These are phyloP conservation scores for Alternaria hordeiaustralica DNA, from an alignment of 2,329 filamentous ascomycete species.

Conservation along the genomic window DNA sequence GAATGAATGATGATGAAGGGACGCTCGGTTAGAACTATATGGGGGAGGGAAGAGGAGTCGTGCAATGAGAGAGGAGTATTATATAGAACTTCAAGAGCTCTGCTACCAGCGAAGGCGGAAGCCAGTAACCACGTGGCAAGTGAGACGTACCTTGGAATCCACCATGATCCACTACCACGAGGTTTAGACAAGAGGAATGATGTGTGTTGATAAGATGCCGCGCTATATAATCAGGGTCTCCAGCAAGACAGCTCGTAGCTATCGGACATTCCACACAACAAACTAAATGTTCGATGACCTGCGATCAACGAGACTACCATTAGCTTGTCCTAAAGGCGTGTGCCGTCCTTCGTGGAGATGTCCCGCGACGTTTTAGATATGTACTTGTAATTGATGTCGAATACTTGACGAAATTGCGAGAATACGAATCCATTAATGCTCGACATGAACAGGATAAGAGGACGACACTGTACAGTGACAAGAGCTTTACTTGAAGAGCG, in stretches of 20 bases:
- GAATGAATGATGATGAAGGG: background rate
- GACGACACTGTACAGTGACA: background rate
- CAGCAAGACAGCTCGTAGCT: background rate
- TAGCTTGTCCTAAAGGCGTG: background rate
- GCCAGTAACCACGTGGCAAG: background rate
- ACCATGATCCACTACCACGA: background rate
- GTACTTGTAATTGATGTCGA: background rate
- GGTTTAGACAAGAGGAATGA: background rate
- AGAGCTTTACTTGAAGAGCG: too few species aligned
- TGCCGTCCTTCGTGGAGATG: background rate
- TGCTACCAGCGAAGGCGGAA: background rate
- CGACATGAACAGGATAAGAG: background rate
- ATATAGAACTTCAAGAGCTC: background rate
- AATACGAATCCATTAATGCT: too few species aligned
- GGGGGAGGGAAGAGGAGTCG: background rate
- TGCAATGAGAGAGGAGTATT: background rate
- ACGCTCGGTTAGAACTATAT: background rate
- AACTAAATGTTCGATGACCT: background rate
- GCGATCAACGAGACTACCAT: background rate
- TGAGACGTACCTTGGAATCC: background rate
- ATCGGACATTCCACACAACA: background rate
- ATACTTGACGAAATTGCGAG: background rate
- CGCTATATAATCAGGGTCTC: background rate
- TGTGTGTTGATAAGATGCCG: background rate
- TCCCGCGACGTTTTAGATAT: rapidly evolving